A percentile compares a stretch with the other conserved stretches of the same genome.
Conservation (phyloP, 1,284 basidiomycete species). For the Cryptococcus jaspeensis region DNA sequence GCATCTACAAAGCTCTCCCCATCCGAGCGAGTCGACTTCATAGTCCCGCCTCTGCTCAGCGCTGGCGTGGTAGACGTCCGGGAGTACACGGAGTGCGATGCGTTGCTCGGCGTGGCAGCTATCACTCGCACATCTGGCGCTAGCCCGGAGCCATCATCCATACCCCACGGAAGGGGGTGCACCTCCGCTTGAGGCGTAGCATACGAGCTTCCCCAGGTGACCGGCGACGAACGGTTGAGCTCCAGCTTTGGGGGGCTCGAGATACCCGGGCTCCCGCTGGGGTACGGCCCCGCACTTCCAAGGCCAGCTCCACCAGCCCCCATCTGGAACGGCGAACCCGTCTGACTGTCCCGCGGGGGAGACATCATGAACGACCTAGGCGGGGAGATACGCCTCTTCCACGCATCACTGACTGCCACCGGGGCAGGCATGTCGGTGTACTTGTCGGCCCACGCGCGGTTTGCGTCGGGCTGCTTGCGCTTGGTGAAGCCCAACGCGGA, state of each 20-base stretch:
- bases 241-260: neutral
- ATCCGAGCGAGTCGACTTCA: neutral
- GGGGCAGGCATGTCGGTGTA: slow-evolving; percentile 4
- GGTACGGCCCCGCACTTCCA: too few relatives aligned
- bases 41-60: slow-evolving; percentile 1
- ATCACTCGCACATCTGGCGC: too few relatives aligned
- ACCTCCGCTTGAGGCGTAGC: neutral
- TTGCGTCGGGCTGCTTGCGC: neutral
- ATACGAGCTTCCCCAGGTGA: neutral
- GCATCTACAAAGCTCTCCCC: neutral
- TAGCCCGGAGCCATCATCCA: too few relatives aligned
- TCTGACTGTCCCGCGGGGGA: neutral
- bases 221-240: neutral
- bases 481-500: neutral
- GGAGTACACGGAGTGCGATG: slow-evolving; percentile 3
- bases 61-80: neutral
- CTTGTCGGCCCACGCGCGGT: slow-evolving; percentile 15
- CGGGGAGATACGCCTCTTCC: neutral
- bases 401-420: neutral
- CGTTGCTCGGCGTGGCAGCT: neutral
- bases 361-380: neutral
- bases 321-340: too few relatives aligned
- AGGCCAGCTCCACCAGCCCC: too few relatives aligned
- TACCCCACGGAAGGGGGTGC: too few relatives aligned
- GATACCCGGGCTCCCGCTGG: neutral